These are phyloP conservation scores for Starmera caribaea DNA, from an alignment of 805 yeast species.

Conservation along the genomic window DNA sequence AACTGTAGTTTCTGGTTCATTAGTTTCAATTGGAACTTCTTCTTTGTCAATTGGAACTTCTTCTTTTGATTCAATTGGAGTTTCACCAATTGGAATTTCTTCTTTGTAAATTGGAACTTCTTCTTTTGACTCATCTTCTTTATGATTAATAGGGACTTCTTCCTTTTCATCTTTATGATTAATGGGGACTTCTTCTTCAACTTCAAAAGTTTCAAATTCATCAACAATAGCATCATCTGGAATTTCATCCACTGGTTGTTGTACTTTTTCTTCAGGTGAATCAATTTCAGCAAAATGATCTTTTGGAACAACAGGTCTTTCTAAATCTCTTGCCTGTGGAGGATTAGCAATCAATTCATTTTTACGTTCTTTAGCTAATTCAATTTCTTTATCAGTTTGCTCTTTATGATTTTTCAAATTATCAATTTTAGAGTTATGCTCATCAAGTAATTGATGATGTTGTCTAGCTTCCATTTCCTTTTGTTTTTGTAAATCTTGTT, in stretches of 20 bases:
- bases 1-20: background rate
- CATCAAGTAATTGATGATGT: constrained; percentile 1
- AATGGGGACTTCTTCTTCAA: background rate
- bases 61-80: background rate
- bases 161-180: background rate
- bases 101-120: background rate
- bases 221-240: background rate
- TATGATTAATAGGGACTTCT: background rate
- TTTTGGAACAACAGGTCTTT: constrained; percentile 1
- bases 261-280: background rate
- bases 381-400: constrained; percentile 7
- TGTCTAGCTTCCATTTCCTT: constrained; percentile 2
- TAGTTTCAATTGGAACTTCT: background rate
- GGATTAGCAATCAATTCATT: background rate
- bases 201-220: background rate
- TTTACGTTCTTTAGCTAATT: background rate
- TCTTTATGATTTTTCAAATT: constrained; percentile 7
- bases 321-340: constrained; percentile 1
- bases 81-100: background rate
- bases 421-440: constrained; percentile 1
- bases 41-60: background rate
- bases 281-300: constrained; percentile 2
- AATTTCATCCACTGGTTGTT: background rate
- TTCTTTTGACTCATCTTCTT: background rate
- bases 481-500: constrained; percentile 7